Percentiles rank a stretch among this genome's conserved stretches.
These are phyloP conservation scores for Earliella scabrosa DNA, from an alignment of 1,284 basidiomycete species.

Conservation along the genomic window DNA sequence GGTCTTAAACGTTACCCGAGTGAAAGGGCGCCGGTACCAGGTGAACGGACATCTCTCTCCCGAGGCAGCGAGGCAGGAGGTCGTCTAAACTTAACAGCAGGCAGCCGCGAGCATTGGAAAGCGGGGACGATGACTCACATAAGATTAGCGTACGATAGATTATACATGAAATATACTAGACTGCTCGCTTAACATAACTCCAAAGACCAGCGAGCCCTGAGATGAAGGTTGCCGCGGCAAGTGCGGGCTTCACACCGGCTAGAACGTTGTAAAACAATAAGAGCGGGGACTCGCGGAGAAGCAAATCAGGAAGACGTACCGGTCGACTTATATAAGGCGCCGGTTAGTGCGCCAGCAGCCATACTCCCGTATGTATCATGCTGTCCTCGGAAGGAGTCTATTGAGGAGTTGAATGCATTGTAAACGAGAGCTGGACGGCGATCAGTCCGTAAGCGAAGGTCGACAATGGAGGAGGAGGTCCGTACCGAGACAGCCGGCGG, in stretches of 20 bases:
- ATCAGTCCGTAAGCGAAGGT: slow-evolving; percentile 38
- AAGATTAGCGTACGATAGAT: slow-evolving; percentile 33
- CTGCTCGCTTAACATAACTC: slow-evolving; percentile 89
- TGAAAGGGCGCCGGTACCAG: slow-evolving; percentile 17
- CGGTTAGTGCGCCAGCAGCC: slow-evolving; percentile 90
- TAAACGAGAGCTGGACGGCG: slow-evolving; percentile 79
- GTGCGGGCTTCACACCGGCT: slow-evolving; percentile 91
- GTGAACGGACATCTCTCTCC: slow-evolving; percentile 19
- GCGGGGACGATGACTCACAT: slow-evolving; percentile 31
- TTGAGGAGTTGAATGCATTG: slow-evolving; percentile 94
- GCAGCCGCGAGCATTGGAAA: slow-evolving; percentile 25
- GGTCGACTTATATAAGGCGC: slow-evolving; percentile 92
- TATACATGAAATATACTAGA: slow-evolving; percentile 47
- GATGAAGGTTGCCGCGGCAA: slow-evolving; percentile 88
- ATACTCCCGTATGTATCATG: slow-evolving; percentile 94
- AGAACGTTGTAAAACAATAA: slow-evolving; percentile 41
- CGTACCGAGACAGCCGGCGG: slow-evolving; percentile 94
- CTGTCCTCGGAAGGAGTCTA: slow-evolving; percentile 88
- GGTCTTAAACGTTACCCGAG: slow-evolving; percentile 24
- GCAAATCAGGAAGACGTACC: slow-evolving; percentile 59
- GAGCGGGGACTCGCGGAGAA: slow-evolving; percentile 36
- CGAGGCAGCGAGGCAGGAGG: slow-evolving; percentile 14
- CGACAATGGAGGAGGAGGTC: slow-evolving; percentile 28
- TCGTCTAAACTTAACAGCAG: slow-evolving; percentile 27
- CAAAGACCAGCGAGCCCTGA: slow-evolving; percentile 89